phyloP scores from a whole-genome alignment of 371 early-diverging fungal genomes.

The Chytridiales sp. region DNA sequence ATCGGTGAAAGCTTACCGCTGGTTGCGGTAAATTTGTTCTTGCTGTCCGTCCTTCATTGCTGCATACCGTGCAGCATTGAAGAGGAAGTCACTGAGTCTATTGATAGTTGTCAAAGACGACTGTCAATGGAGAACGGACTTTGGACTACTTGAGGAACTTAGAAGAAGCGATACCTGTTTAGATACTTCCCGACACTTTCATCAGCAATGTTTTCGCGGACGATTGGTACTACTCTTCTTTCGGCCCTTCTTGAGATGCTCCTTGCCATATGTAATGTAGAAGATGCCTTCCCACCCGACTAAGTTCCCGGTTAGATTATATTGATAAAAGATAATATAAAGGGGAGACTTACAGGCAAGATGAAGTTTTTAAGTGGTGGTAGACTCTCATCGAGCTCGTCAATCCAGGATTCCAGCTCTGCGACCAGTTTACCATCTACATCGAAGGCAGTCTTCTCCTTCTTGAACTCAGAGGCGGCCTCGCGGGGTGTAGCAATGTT shows the following conservation, averaged over 20 bases:
- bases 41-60: constrained; percentile 64
- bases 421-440: constrained; percentile 53
- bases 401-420: constrained; percentile 86
- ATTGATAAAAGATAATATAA: not conserved
- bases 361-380: constrained; percentile 84
- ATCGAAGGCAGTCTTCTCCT: constrained; percentile 77
- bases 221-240: constrained; percentile 75
- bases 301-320: constrained; percentile 19
- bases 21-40: constrained; percentile 67
- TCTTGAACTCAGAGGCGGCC: constrained; percentile 49
- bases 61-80: constrained; percentile 80
- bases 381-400: constrained; percentile 67
- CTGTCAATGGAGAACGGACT: not conserved
- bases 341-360: constrained; percentile 60
- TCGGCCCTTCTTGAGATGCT: constrained; percentile 86
- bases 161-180: constrained; percentile 56
- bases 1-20: no score
- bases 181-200: constrained; percentile 65
- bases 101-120: constrained; percentile 19
- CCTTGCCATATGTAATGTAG: constrained; percentile 67
- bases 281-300: constrained; percentile 77
- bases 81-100: constrained; percentile 88
- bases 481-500: constrained; percentile 88
- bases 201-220: constrained; percentile 61
- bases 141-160: not conserved